Conservation (phyloP, 148 eudicot species). For the Amaranthus cruentus region DNA sequence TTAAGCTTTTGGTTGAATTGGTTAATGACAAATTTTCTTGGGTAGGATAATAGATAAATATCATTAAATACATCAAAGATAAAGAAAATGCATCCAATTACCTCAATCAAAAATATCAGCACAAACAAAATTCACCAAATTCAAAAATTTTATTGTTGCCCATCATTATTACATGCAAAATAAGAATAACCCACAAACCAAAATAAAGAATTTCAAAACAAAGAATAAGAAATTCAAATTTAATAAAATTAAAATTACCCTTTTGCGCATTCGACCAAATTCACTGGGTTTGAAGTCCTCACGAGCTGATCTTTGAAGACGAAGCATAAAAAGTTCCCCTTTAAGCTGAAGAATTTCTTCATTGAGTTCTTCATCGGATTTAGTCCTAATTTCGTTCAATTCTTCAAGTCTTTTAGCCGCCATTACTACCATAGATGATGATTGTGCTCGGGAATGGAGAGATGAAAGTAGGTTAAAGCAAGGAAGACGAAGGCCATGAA, state of each 20-base stretch:
- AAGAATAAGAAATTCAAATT: background rate
- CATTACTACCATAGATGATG: constrained; percentile 40
- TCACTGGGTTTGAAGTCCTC: constrained; percentile 85
- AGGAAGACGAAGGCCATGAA: constrained; percentile 54
- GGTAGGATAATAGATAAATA: too few species aligned
- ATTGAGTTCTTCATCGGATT: constrained; percentile 61
- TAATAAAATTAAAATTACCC: constrained; percentile 33
- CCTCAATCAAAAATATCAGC: too few species aligned
- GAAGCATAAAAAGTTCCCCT: constrained; percentile 90
- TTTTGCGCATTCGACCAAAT: constrained; percentile 74
- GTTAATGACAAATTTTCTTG: too few species aligned
- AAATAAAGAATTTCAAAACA: background rate
- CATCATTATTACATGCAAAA: background rate
- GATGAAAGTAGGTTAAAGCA: background rate
- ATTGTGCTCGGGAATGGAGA: constrained; percentile 16
- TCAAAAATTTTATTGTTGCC: background rate
- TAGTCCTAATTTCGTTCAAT: constrained; percentile 65
- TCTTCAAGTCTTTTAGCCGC: constrained; percentile 81
- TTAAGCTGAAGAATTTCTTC: constrained; percentile 80
- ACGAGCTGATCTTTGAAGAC: constrained; percentile 64
- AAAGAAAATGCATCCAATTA: background rate
- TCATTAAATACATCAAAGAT: background rate
- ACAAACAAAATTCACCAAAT: background rate
- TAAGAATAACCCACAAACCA: background rate
- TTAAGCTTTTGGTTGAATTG: too few species aligned